These are phyloP conservation scores for Plasmodium sp. DNA, from an alignment of 169 alveolate genomes.

Conservation along the genomic window DNA sequence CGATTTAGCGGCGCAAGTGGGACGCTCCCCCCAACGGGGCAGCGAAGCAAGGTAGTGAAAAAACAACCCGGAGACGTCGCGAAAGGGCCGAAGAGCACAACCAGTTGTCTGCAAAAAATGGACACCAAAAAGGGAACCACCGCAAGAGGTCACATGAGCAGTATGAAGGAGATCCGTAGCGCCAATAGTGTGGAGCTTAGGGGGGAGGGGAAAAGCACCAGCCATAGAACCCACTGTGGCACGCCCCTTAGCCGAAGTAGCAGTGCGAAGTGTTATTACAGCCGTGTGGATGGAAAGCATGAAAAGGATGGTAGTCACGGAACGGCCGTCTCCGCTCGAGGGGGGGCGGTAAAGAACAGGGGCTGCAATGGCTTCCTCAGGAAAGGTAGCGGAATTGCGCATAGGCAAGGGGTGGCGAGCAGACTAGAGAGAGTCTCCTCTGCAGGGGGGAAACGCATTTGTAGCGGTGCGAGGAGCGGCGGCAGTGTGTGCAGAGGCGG, in stretches of 20 bases:
- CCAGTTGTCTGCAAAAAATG: background rate
- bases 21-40: background rate
- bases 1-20: background rate
- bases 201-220: background rate
- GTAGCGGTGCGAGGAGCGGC: background rate
- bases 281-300: background rate
- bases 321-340: background rate
- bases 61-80: background rate
- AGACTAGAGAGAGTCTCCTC: background rate
- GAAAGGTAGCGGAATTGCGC: background rate
- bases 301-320: background rate
- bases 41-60: background rate
- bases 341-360: background rate
- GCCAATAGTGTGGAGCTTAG: background rate
- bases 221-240: background rate
- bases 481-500: no score
- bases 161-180: background rate
- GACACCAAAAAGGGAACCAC: background rate
- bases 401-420: background rate
- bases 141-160: background rate
- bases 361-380: background rate
- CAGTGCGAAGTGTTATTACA: background rate
- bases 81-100: background rate
- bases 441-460: background rate
- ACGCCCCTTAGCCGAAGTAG: background rate